phyloP scores from a whole-genome alignment of 306 rosid genomes.

The Quercus robur region DNA sequence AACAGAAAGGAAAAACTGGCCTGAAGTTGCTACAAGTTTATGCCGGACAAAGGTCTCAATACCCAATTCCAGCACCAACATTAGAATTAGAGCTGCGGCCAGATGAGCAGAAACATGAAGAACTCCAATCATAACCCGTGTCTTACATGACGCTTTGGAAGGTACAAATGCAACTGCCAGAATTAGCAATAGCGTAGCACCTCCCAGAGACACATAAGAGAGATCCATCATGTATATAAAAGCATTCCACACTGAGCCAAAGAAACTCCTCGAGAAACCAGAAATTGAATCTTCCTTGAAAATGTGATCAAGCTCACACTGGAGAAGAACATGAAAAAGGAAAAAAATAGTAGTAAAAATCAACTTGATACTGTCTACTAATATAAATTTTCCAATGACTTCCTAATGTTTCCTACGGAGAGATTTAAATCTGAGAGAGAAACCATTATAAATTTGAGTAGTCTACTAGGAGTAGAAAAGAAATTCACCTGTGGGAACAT shows the following conservation, averaged over 20 bases:
- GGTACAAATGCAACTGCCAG: slow-evolving; percentile 74
- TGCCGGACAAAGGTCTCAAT: slow-evolving; percentile 75
- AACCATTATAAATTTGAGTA: no score
- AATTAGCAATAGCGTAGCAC: slow-evolving; percentile 59
- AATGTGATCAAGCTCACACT: slow-evolving; percentile 89
- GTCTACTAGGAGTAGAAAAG: not conserved
- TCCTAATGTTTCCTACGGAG: no score
- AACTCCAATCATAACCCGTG: slow-evolving; percentile 60
- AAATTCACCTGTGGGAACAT: slow-evolving; percentile 89
- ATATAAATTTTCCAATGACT: no score
- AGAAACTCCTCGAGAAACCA: slow-evolving; percentile 63
- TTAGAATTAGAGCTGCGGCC: slow-evolving; percentile 76
- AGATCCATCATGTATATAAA: slow-evolving; percentile 59
- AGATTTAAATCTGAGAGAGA: no score
- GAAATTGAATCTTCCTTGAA: slow-evolving; percentile 72
- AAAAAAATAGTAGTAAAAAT: not conserved
- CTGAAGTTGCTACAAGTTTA: slow-evolving; percentile 84
- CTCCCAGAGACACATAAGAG: slow-evolving; percentile 67
- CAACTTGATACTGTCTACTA: no score
- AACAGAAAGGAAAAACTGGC: slow-evolving; percentile 29
- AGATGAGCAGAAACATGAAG: slow-evolving; percentile 91
- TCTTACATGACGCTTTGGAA: slow-evolving; percentile 70
- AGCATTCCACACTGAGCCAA: slow-evolving; percentile 72
- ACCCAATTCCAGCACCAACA: slow-evolving; percentile 86
- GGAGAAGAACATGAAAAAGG: slow-evolving; percentile 24